These are phyloP conservation scores for Podospora tetraspora DNA, from an alignment of 495 filamentous ascomycete genomes.

Conservation along the genomic window DNA sequence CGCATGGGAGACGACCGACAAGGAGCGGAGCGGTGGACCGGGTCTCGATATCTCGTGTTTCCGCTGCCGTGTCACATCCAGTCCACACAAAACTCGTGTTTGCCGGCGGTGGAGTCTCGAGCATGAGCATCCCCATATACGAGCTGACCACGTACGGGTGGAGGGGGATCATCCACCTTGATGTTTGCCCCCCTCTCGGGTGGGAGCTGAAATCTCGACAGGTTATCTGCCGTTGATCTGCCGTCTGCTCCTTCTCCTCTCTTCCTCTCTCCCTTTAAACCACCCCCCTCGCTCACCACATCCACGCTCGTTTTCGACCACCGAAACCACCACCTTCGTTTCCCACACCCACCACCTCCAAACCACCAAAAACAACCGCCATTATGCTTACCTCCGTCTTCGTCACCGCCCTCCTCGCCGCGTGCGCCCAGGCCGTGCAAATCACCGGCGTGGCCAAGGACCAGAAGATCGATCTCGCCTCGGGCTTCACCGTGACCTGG, in stretches of 20 bases:
- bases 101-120: background rate
- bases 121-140: background rate
- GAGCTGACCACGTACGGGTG: background rate
- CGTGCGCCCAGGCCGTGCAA: conserved; percentile 22
- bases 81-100: background rate
- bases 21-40: background rate
- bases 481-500: conserved; percentile 26
- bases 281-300: background rate
- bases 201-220: background rate
- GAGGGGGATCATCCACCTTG: background rate
- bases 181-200: background rate
- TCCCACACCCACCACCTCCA: background rate
- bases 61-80: background rate
- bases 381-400: conserved; percentile 25
- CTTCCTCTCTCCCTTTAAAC: background rate
- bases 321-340: conserved; percentile 5
- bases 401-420: conserved; percentile 18
- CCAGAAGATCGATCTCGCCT: conserved; percentile 16
- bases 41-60: background rate
- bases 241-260: background rate
- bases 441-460: conserved; percentile 27
- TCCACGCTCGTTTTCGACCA: conserved; percentile 1
- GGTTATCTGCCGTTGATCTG: background rate
- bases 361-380: conserved; percentile 2
- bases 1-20: background rate